Percentiles rank a stretch among this genome's conserved stretches.
Conservation (phyloP, 345 rosid genomes). For the Limnanthes douglasii region DNA sequence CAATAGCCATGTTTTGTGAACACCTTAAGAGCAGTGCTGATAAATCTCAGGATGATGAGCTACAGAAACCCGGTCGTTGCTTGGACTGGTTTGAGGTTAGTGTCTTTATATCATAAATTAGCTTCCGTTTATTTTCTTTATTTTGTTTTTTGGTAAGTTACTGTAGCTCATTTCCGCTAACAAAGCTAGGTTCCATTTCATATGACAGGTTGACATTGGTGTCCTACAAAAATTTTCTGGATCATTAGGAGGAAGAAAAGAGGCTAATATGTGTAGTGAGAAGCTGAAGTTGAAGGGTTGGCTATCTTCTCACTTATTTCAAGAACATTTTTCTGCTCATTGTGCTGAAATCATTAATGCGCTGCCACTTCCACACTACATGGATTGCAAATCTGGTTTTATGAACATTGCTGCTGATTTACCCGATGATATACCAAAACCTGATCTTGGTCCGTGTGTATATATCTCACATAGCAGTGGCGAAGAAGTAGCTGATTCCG, state of each 20-base stretch:
- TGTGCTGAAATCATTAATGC: conserved; percentile 45
- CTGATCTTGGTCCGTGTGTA: conserved; percentile 65
- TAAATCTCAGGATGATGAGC: conserved; percentile 21
- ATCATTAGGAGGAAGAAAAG: conserved; percentile 45
- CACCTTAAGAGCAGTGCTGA: conserved; percentile 46
- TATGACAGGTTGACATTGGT: conserved; percentile 76
- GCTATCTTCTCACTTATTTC: conserved; percentile 68
- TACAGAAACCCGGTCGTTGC: conserved; percentile 14
- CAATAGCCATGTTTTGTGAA: conserved; percentile 67
- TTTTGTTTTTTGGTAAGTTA: neutral
- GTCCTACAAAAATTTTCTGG: conserved; percentile 59
- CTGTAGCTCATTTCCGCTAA: neutral
- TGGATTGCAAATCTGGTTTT: conserved; percentile 56
- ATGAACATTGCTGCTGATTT: conserved; percentile 61
- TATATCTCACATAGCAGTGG: conserved; percentile 69
- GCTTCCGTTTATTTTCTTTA: neutral
- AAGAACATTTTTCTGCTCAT: conserved; percentile 76
- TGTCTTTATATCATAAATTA: conserved; percentile 6
- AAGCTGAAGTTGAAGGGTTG: conserved; percentile 74
- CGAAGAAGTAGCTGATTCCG: conserved; percentile 34
- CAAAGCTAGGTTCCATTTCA: neutral
- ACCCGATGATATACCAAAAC: conserved; percentile 27
- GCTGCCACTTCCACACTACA: conserved; percentile 72
- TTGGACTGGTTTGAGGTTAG: conserved; percentile 95
- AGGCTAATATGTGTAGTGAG: conserved; percentile 51